Evolutionary conservation across 2,329 filamentous ascomycete genomes (phyloP).

Genomic region (Annulohypoxylon truncatum): DNA sequence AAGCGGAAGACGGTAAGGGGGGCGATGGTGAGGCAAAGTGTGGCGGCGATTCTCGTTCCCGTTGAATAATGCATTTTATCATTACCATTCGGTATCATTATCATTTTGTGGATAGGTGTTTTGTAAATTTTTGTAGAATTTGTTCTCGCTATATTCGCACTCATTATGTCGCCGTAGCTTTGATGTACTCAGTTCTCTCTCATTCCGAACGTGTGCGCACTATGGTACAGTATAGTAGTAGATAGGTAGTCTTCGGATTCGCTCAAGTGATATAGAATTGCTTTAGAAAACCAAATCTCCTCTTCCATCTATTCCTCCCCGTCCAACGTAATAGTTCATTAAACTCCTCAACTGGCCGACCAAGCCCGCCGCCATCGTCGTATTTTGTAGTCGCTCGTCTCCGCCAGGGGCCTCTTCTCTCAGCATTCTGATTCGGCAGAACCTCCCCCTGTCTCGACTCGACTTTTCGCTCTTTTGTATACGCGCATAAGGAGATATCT

Average conservation of each 20-base stretch:
- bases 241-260: constrained; percentile 5
- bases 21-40: not conserved
- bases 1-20: not conserved
- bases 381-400: not conserved
- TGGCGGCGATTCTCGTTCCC: not conserved
- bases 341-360: constrained; percentile 2
- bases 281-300: constrained; percentile 8
- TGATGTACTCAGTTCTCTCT: not conserved
- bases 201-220: not conserved
- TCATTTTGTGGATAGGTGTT: not conserved
- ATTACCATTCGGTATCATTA: no score
- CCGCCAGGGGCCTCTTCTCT: not conserved
- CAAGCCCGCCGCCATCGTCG: not conserved
- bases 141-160: constrained; percentile 5
- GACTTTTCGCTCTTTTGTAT: constrained; percentile 4
- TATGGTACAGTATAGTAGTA: constrained; percentile 1
- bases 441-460: constrained; percentile 14
- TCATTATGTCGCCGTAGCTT: not conserved
- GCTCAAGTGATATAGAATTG: constrained; percentile 21
- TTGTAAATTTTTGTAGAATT: not conserved
- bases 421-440: constrained; percentile 15
- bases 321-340: not conserved
- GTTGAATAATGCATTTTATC: not conserved
- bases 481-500: not conserved
- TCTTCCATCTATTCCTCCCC: not conserved